Evolutionary conservation across 1,284 basidiomycete genomes (phyloP), one percentile per base, ranked within the genome.

Genomic region (Naganishia liquefaciens): DNA sequence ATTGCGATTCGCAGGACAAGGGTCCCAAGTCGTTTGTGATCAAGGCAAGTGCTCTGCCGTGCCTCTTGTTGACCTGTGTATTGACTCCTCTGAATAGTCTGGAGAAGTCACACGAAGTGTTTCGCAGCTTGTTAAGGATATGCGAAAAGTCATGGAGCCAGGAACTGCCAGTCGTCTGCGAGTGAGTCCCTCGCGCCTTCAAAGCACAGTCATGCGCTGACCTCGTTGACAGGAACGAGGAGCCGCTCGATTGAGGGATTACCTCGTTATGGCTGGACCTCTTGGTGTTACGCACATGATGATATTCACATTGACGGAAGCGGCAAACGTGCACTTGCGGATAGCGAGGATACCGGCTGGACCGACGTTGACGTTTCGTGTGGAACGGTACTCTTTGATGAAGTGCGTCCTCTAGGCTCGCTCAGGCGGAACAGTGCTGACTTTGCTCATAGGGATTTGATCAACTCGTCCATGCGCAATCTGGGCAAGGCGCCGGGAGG

Each of bases 121-220:
- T 60, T 81, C 87, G 3, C 89, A 92, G 71, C 87, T 99, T 37
- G 93, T 97, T 17, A 85, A 89, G 60, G 96, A 99, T 79, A 82
- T 97, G 73, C 84, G 96, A 71, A 90, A 91, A 77, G 88, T 96
- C 68, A 93, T 99, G 91, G 96, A 99, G 79, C 96, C 96, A 66
- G 93, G 98, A 77, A 99, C 96, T 23, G 96, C 95, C 6, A 88
- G 88, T 67, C 84, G 94, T 55, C 84, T 99, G 21, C 87, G 82
- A 80, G 92, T 93, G 71, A 69, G 86, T 81, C 58, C n/a, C 9
- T 19, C 19, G 27, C 10, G 17, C 19, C 10, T 21, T 13, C 33
- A 25, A 19, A 15, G 15, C 23, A 47, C 15, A 15, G 42, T 28
- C 37, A 28, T 37, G 28, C 39, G 13, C 37, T 62, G 54, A 30